Conservation (phyloP, 768 basidiomycete genomes). For the Lactarius psammicola region DNA sequence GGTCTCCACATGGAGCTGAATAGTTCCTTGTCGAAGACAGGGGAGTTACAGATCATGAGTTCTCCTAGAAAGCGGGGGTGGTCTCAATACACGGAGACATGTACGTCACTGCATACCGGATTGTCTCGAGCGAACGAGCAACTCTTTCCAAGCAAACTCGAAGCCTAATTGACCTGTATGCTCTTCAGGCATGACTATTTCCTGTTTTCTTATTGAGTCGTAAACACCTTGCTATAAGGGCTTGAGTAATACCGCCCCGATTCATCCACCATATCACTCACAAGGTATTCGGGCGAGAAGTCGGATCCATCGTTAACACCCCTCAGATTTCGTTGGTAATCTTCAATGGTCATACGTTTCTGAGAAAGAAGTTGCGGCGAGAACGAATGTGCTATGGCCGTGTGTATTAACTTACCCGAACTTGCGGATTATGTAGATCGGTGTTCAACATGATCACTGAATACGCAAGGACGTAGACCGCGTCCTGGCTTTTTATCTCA, state of each 20-base stretch:
- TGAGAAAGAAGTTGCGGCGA: slow-evolving; percentile 34
- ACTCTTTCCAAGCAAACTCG: slow-evolving; percentile 98
- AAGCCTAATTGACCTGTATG: slow-evolving; percentile 96
- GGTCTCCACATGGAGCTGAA: slow-evolving; percentile 94
- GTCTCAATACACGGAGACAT: neutral
- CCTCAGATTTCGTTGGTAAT: slow-evolving; percentile 87
- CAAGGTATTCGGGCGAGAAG: slow-evolving; percentile 85
- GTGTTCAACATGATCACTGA: slow-evolving; percentile 99
- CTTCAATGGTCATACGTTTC: slow-evolving; percentile 97
- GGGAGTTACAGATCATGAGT: slow-evolving; percentile 74
- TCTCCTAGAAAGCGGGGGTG: slow-evolving; percentile 43
- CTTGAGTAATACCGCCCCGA: slow-evolving; percentile 6
- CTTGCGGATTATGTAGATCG: slow-evolving; percentile 92
- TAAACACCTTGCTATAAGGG: slow-evolving; percentile 74
- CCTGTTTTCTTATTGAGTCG: slow-evolving; percentile 89
- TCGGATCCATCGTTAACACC: slow-evolving; percentile 86
- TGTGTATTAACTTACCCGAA: slow-evolving; percentile 55
- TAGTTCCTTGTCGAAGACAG: slow-evolving; percentile 86
- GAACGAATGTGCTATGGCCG: slow-evolving; percentile 11
- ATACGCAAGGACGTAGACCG: slow-evolving; percentile 90
- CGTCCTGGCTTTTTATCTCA: slow-evolving; percentile 88
- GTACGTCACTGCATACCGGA: slow-evolving; percentile 53
- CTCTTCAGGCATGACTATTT: slow-evolving; percentile 97
- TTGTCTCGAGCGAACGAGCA: slow-evolving; percentile 75
- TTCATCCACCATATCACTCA: slow-evolving; percentile 37